Evolutionary conservation across 2,329 filamentous ascomycete genomes (phyloP).

Genomic region (Diaporthe caulivora): DNA sequence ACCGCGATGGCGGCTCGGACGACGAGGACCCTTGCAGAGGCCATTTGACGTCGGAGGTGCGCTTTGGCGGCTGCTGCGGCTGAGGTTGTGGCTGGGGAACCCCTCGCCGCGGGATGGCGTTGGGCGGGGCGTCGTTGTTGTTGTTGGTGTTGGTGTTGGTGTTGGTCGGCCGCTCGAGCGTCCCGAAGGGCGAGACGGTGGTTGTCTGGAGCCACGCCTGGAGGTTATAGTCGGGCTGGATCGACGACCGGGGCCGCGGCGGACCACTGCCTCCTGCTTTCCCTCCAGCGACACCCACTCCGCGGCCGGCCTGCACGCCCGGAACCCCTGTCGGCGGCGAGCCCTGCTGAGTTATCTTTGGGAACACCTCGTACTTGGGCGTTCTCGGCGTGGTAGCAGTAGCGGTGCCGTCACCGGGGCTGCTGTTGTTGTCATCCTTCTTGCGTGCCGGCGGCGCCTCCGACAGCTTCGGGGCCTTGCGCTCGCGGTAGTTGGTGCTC

Average conservation of each 20-base stretch:
- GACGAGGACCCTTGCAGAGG: constrained; percentile 29
- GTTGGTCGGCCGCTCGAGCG: constrained; percentile 41
- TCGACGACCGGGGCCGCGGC: constrained; percentile 36
- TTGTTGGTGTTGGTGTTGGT: neutral
- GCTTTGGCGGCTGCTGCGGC: neutral
- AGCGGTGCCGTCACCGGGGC: neutral
- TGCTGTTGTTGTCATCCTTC: constrained; percentile 14
- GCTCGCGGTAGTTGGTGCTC: constrained; percentile 38
- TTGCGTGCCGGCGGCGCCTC: constrained; percentile 36
- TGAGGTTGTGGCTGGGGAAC: neutral
- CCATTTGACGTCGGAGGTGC: constrained; percentile 34
- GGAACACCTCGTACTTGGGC: constrained; percentile 32
- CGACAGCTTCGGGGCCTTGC: constrained; percentile 28
- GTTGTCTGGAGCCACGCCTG: constrained; percentile 50
- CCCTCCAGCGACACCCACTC: neutral
- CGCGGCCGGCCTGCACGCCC: neutral
- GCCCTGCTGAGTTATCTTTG: constrained; percentile 25
- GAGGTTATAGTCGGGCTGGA: constrained; percentile 43
- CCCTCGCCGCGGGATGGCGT: neutral
- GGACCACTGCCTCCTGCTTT: constrained; percentile 35
- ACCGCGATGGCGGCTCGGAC: constrained; percentile 14
- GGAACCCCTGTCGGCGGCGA: constrained; percentile 17
- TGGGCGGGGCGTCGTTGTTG: neutral
- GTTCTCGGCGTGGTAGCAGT: constrained; percentile 8
- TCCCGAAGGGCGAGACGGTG: constrained; percentile 51